These are phyloP conservation scores for Kazachstania kunashirensis DNA, from an alignment of 805 yeast species.

Conservation along the genomic window DNA sequence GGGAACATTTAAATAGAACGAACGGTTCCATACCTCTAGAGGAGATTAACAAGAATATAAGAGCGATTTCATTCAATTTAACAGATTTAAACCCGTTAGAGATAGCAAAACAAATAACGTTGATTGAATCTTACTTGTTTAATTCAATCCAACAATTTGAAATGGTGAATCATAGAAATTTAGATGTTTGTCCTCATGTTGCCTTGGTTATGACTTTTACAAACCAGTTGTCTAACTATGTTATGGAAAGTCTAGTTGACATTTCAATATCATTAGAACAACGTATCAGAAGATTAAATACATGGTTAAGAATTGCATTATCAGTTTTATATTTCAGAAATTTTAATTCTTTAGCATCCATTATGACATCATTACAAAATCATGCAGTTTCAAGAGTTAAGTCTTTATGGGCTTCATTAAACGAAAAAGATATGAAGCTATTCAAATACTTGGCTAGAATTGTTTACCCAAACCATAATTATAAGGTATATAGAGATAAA, in stretches of 20 bases:
- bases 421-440: slow-evolving; percentile 50
- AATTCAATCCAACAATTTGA: slow-evolving; percentile 56
- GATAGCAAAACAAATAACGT: slow-evolving; percentile 65
- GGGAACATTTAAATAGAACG: too few relatives aligned
- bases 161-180: slow-evolving; percentile 49
- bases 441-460: slow-evolving; percentile 57
- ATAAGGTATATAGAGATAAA: slow-evolving; percentile 55
- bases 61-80: slow-evolving; percentile 8
- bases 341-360: slow-evolving; percentile 70
- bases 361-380: slow-evolving; percentile 66
- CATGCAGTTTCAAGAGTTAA: slow-evolving; percentile 56
- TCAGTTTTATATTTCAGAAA: slow-evolving; percentile 66
- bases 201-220: slow-evolving; percentile 56
- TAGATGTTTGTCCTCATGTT: slow-evolving; percentile 54
- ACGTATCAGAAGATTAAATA: slow-evolving; percentile 46
- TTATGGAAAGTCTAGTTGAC: slow-evolving; percentile 56
- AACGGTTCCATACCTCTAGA: slow-evolving; percentile 1
- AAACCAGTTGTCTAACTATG: slow-evolving; percentile 61
- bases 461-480: slow-evolving; percentile 68
- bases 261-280: slow-evolving; percentile 39
- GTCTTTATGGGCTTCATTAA: slow-evolving; percentile 49
- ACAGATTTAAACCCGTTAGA: slow-evolving; percentile 56
- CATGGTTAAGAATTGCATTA: slow-evolving; percentile 67
- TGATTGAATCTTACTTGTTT: slow-evolving; percentile 60
- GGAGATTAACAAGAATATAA: too few relatives aligned